Evolutionary conservation across 1,139 yeast species (phyloP).

Genomic region (Nakaseomyces bracarensis): DNA sequence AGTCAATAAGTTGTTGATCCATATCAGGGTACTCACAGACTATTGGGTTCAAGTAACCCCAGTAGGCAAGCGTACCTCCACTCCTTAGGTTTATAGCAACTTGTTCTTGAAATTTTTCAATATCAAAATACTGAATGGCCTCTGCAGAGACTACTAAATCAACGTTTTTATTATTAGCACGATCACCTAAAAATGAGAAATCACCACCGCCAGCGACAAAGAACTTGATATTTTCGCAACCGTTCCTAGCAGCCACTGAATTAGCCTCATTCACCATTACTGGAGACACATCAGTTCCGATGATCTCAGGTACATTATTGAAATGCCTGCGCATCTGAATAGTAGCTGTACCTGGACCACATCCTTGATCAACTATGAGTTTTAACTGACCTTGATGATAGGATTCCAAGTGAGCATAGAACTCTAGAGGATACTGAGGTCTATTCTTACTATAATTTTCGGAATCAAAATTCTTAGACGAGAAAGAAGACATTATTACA

Average conservation of each 20-base stretch:
- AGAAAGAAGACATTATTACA: slow-evolving; percentile 66
- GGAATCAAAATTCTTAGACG: slow-evolving; percentile 51
- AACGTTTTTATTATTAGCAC: slow-evolving; percentile 31
- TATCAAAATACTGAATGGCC: slow-evolving; percentile 72
- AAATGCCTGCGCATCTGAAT: slow-evolving; percentile 39
- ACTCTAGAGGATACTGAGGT: slow-evolving; percentile 53
- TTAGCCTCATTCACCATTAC: slow-evolving; percentile 51
- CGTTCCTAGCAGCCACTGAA: slow-evolving; percentile 10
- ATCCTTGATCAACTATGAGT: slow-evolving; percentile 58
- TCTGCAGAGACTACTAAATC: slow-evolving; percentile 71
- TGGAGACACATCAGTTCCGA: slow-evolving; percentile 59
- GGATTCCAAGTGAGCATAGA: slow-evolving; percentile 39
- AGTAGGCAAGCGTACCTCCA: slow-evolving; percentile 60
- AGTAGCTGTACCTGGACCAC: slow-evolving; percentile 78
- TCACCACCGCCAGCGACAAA: slow-evolving; percentile 11
- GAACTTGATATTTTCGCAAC: slow-evolving; percentile 25
- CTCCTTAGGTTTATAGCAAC: slow-evolving; percentile 44
- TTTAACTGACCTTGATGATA: slow-evolving; percentile 34
- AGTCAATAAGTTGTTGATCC: slow-evolving; percentile 33
- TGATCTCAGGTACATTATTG: slow-evolving; percentile 36
- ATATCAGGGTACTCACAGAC: slow-evolving; percentile 37
- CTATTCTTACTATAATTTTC: slow-evolving; percentile 51
- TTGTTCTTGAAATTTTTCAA: slow-evolving; percentile 44
- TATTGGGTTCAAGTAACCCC: slow-evolving; percentile 73
- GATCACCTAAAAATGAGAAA: not conserved